Evolutionary conservation across 129 eudicot species (phyloP), one percentile per base, ranked within the genome.

Genomic region (Flaveria trinervia): DNA sequence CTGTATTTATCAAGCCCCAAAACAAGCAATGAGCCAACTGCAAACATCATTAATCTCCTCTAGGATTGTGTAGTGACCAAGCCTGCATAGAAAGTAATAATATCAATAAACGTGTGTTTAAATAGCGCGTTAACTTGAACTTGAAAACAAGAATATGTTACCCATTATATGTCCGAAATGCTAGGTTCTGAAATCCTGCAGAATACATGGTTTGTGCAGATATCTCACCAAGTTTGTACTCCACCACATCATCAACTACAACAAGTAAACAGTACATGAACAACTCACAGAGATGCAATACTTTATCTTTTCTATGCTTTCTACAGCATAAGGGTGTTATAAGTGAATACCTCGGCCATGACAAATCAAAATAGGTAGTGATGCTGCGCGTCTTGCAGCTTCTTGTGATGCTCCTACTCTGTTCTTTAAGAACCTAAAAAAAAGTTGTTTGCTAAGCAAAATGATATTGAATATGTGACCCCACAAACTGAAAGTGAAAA

Each of bases 181-280:
- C 79, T 44, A 92, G 83, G 60, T 82, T 88, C 52, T 85, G 88
- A 81, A 92, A 92, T 39, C 97, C 97, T 76, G 87, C 80, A 12
- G 92, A 88, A 83, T 80, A 79, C 80, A 92, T 71, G 39, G 79
- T 75, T 15, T 83, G 82, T 17, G 89, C 96, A 67, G 93, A 88
- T 73, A 79, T 87, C 65, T 92, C 93, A 68, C 96, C 96, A 26
- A 80, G 88, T 77, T 81, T 76, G 79, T 79, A 86, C 52, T 89
- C 89, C 20, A 89, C 93, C 15, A 92, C 96, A 22, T 92, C 97
- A 80, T 92, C 97, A 36, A 76, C 97, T 92, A 87, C 67, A 82
- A 81, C 84, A 88, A 60, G 73, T 52, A 72, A 60, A 74, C 51
- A 57, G 13, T 33, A 43, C 46, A 33, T 72, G 13, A 72, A 80